Evolutionary conservation across 108 stramenopile genomes (phyloP), one percentile per base, ranked within the genome.

Genomic region (Cyclostephanos invisitatus): DNA sequence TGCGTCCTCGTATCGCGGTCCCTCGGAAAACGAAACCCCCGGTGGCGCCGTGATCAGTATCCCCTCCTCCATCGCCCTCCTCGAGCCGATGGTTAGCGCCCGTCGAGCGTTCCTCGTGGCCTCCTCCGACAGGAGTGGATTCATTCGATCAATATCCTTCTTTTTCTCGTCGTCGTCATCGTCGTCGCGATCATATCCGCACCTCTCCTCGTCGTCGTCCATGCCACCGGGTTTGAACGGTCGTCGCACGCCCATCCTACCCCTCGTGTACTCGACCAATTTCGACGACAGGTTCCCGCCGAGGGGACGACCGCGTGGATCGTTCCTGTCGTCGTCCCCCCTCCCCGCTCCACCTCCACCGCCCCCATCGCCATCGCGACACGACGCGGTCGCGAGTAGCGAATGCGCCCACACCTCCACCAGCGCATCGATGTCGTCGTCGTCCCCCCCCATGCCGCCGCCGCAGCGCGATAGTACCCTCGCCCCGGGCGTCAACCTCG

Each of bases 171-270:
- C 51, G 3, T n/a, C 28, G 28, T 27, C 3, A 1, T 49, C 25
- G 28, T 38, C 62, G 6, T 55, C 70, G 27, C 62, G 28, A 28
- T 58, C 22, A 11, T 37, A 22, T 22, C 56, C 60, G 11, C 4
- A 32, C 32, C 32, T 32, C 32, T 56, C 40, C 24, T 84, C 84
- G 7, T 82, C 73, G 12, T 47, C 69, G 58, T 83, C 84, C 57
- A 93, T 66, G 0, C 92, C 89, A 46, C 92, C 92, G 14, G 92
- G 84, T 32, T 72, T 70, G 82, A 93, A 93, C 9, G 90, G 90
- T 18, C 80, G 69, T 49, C 80, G 58, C 37, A 81, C 84, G 42
- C 90, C 89, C 55, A 85, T 71, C 3, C 68, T 54, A 3, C 92
- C 92, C 46, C 92, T 64, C 6, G 92, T 93, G 54, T 89, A 93